These are phyloP conservation scores for Penicillium coprophilum DNA, from an alignment of 495 filamentous ascomycete species.

Conservation along the genomic window DNA sequence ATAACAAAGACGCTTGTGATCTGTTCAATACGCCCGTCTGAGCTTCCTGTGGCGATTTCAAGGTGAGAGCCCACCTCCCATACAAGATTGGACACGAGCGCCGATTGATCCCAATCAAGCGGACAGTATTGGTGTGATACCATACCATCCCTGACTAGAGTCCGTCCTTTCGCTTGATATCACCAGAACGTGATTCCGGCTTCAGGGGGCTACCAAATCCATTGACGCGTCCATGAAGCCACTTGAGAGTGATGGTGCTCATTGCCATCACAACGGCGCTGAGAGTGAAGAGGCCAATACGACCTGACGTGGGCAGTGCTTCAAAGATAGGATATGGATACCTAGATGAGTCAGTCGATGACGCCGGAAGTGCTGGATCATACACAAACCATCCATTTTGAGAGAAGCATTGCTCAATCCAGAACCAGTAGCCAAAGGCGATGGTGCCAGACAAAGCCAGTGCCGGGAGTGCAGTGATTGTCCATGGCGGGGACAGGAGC, in stretches of 20 bases:
- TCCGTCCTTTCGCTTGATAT: conserved; percentile 31
- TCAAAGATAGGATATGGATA: conserved; percentile 89
- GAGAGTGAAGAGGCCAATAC: conserved; percentile 64
- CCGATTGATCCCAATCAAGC: not conserved
- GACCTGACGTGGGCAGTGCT: conserved; percentile 57
- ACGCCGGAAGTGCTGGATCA: conserved; percentile 7
- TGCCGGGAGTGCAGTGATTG: conserved; percentile 58
- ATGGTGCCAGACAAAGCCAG: conserved; percentile 61
- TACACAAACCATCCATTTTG: conserved; percentile 68
- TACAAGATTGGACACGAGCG: not conserved
- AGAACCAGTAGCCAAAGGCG: conserved; percentile 80
- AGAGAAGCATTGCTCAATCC: conserved; percentile 77
- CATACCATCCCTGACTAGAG: conserved; percentile 13
- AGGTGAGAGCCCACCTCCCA: not conserved
- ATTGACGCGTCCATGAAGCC: conserved; percentile 69
- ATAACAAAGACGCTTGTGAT: not conserved
- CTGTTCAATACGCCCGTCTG: not conserved
- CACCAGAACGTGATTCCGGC: conserved; percentile 32
- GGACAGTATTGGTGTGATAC: not conserved
- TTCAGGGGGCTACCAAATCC: conserved; percentile 43
- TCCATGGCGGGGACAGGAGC: conserved; percentile 79
- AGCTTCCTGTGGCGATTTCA: not conserved
- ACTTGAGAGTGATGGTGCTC: conserved; percentile 65
- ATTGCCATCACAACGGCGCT: conserved; percentile 71
- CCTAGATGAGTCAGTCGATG: conserved; percentile 41